Evolutionary conservation across 2,329 filamentous ascomycete species (phyloP).

Genomic region (Coniochaeta sp.): DNA sequence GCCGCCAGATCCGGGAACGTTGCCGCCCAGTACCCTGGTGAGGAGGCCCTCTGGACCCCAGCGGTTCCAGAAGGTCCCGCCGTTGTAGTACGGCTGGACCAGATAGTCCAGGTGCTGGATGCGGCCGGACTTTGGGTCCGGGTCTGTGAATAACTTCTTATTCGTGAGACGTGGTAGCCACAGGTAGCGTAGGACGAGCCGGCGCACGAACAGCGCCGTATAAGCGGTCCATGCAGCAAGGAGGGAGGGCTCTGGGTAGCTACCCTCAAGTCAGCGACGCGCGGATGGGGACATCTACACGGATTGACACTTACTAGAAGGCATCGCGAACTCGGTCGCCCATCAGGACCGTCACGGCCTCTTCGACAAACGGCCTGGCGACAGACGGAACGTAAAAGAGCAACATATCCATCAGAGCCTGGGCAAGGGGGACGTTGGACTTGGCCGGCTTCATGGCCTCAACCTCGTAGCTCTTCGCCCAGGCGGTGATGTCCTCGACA

Average conservation of each 20-base stretch:
- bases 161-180: conserved; percentile 46
- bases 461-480: conserved; percentile 51
- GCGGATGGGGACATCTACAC: background rate
- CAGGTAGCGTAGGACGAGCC: conserved; percentile 49
- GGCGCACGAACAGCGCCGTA: conserved; percentile 41
- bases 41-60: conserved; percentile 53
- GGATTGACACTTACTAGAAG: conserved; percentile 46
- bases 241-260: conserved; percentile 35
- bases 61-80: conserved; percentile 51
- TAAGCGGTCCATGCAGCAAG: conserved; percentile 32
- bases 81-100: conserved; percentile 58
- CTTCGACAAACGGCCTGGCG: conserved; percentile 36
- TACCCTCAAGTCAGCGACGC: conserved; percentile 10
- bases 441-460: conserved; percentile 46
- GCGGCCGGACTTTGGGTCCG: conserved; percentile 45
- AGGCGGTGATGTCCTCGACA: conserved; percentile 36
- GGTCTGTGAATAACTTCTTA: conserved; percentile 32
- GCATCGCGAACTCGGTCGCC: conserved; percentile 55
- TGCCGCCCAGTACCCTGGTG: conserved; percentile 32
- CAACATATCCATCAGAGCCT: conserved; percentile 53
- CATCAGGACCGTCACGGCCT: conserved; percentile 53
- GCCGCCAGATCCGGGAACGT: conserved; percentile 32
- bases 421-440: conserved; percentile 44
- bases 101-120: conserved; percentile 45
- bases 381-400: conserved; percentile 44